A percentile compares a stretch with the other conserved stretches of the same genome.
These are phyloP conservation scores for Sonneratia caseolaris DNA, from an alignment of 345 rosid genomes.

Conservation along the genomic window DNA sequence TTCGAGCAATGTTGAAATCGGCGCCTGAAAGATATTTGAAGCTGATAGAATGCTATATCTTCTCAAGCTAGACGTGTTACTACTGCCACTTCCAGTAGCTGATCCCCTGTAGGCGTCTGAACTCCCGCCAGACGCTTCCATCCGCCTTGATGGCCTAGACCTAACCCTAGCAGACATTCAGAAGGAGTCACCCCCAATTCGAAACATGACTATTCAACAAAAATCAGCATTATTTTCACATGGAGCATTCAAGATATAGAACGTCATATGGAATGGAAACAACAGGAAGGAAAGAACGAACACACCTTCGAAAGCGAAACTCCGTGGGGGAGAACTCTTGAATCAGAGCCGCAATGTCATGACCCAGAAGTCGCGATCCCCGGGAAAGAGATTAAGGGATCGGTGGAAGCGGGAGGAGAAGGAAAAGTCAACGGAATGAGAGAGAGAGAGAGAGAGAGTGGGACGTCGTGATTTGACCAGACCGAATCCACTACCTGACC, in stretches of 20 bases:
- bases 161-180: slow-evolving; percentile 25
- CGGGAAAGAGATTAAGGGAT: background rate
- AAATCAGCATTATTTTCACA: background rate
- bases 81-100: slow-evolving; percentile 20
- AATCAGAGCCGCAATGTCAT: slow-evolving; percentile 9
- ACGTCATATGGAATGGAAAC: background rate
- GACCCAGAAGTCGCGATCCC: slow-evolving; percentile 16
- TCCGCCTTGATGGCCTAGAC: slow-evolving; percentile 46
- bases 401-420: background rate
- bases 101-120: slow-evolving; percentile 60
- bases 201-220: slow-evolving; percentile 10
- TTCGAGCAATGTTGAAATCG: slow-evolving; percentile 77
- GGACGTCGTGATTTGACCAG: background rate
- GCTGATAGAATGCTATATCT: slow-evolving; percentile 64
- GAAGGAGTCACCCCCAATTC: slow-evolving; percentile 8
- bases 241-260: too few relatives aligned
- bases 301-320: slow-evolving; percentile 54
- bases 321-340: slow-evolving; percentile 33
- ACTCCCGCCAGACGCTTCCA: slow-evolving; percentile 63
- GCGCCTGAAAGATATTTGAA: slow-evolving; percentile 81
- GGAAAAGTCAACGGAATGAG: slow-evolving; percentile 4
- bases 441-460: slow-evolving; percentile 10
- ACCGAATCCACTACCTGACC: background rate
- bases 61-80: slow-evolving; percentile 30
- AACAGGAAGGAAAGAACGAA: background rate